These are phyloP conservation scores for Colletotrichum paranaense DNA, from an alignment of 2,329 filamentous ascomycete genomes.

Conservation along the genomic window DNA sequence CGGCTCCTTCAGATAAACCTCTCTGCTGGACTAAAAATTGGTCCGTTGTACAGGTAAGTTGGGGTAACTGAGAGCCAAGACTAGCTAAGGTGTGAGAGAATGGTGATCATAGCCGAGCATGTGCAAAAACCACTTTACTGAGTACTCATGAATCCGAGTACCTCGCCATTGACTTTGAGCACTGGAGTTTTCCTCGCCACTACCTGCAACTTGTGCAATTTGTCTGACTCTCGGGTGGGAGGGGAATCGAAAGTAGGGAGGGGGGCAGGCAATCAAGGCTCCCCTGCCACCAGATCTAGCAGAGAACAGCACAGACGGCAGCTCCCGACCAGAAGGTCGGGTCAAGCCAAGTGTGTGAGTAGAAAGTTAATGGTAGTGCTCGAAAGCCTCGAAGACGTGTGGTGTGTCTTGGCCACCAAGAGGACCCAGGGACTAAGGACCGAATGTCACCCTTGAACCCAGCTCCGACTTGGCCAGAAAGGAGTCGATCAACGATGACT, in stretches of 20 bases:
- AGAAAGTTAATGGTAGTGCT: background rate
- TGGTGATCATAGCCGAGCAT: background rate
- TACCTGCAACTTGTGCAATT: background rate
- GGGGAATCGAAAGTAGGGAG: background rate
- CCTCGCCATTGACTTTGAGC: background rate
- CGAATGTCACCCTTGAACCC: background rate
- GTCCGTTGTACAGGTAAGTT: background rate
- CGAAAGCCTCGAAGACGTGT: background rate
- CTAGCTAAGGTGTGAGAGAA: conserved; percentile 7
- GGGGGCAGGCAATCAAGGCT: background rate
- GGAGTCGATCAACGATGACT: background rate
- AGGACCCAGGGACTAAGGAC: background rate
- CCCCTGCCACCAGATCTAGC: conserved; percentile 6
- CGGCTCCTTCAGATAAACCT: conserved; percentile 15
- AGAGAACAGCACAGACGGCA: conserved; percentile 21
- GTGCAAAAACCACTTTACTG: background rate
- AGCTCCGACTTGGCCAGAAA: background rate
- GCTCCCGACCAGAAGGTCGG: conserved; percentile 29
- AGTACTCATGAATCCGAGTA: background rate
- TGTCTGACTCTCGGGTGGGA: background rate
- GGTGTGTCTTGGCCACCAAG: background rate
- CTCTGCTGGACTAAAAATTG: background rate
- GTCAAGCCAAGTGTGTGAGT: conserved; percentile 3
- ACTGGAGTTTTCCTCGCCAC: conserved; percentile 1
- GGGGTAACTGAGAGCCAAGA: conserved; percentile 12